Evolutionary conservation across 2,329 filamentous ascomycete genomes (phyloP).

Genomic region (Colletotrichum somersetense): DNA sequence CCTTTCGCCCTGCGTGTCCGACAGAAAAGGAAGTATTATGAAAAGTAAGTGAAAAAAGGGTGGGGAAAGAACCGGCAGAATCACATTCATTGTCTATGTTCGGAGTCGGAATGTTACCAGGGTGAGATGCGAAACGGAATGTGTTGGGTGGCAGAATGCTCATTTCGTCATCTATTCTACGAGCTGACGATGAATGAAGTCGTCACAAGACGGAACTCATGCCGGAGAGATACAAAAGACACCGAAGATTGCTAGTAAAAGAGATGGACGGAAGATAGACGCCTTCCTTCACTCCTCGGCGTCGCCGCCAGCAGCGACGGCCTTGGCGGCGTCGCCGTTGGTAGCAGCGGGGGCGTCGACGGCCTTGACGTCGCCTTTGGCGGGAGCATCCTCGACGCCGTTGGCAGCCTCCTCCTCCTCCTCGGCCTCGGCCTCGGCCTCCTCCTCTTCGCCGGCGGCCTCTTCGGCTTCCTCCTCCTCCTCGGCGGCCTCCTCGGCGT

Average conservation of each 20-base stretch:
- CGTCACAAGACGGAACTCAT: neutral
- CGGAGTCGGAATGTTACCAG: neutral
- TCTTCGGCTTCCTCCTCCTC: constrained; percentile 51
- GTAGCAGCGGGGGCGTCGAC: constrained; percentile 44
- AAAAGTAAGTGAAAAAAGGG: fast-evolving
- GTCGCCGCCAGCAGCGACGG: constrained; percentile 43
- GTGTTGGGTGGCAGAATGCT: neutral
- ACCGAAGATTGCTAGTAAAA: neutral
- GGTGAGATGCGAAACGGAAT: neutral
- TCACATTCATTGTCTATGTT: neutral
- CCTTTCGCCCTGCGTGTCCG: neutral
- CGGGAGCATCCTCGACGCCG: constrained; percentile 44
- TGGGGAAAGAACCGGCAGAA: too few species aligned
- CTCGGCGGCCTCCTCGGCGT: constrained; percentile 44
- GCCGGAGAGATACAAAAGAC: neutral
- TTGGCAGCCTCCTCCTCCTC: constrained; percentile 44
- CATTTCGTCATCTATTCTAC: constrained; percentile 34
- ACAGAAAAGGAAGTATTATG: neutral
- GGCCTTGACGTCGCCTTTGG: constrained; percentile 48
- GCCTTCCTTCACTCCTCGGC: constrained; percentile 40
- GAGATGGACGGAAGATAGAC: neutral
- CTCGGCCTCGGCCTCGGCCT: constrained; percentile 44
- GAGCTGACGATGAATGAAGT: constrained; percentile 13
- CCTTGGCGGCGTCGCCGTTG: constrained; percentile 46
- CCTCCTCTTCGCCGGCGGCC: constrained; percentile 49